Conservation (phyloP, 2,329 filamentous ascomycete genomes). For the Beauveria rudraprayagi region DNA sequence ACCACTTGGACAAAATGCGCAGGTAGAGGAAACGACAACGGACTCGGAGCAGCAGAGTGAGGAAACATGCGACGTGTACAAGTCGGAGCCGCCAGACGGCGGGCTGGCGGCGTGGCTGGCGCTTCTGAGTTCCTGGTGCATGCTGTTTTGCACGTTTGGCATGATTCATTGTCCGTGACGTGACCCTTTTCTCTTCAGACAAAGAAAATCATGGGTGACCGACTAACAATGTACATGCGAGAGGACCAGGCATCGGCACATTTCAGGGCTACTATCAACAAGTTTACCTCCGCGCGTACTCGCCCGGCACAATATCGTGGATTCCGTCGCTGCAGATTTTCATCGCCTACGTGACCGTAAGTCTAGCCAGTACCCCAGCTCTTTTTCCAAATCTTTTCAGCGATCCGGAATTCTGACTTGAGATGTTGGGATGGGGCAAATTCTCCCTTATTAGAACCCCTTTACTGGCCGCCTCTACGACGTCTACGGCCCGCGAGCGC, state of each 20-base stretch:
- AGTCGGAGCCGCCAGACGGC: slow-evolving; percentile 35
- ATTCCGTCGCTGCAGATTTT: slow-evolving; percentile 40
- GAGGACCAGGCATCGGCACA: slow-evolving; percentile 28
- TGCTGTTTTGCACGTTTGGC: slow-evolving; percentile 25
- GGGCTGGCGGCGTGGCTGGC: slow-evolving; percentile 42
- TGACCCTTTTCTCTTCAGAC: no score
- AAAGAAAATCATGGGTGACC: no score
- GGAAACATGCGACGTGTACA: neutral
- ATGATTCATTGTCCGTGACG: slow-evolving; percentile 19
- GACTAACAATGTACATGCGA: neutral
- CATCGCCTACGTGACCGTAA: slow-evolving; percentile 21
- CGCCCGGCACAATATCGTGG: slow-evolving; percentile 42
- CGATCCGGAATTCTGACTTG: no score
- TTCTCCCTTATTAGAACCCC: slow-evolving; percentile 16
- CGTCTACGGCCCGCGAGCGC: slow-evolving; percentile 23
- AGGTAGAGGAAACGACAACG: no score
- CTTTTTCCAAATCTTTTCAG: no score
- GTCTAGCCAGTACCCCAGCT: neutral
- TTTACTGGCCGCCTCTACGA: slow-evolving; percentile 34
- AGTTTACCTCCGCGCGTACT: slow-evolving; percentile 34
- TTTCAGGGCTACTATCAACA: slow-evolving; percentile 46
- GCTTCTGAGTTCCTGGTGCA: slow-evolving; percentile 31
- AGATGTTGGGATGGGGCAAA: no score
- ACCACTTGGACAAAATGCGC: no score
- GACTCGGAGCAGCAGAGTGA: no score